Conservation (phyloP, 495 filamentous ascomycete genomes). For the Daldinia decipiens region DNA sequence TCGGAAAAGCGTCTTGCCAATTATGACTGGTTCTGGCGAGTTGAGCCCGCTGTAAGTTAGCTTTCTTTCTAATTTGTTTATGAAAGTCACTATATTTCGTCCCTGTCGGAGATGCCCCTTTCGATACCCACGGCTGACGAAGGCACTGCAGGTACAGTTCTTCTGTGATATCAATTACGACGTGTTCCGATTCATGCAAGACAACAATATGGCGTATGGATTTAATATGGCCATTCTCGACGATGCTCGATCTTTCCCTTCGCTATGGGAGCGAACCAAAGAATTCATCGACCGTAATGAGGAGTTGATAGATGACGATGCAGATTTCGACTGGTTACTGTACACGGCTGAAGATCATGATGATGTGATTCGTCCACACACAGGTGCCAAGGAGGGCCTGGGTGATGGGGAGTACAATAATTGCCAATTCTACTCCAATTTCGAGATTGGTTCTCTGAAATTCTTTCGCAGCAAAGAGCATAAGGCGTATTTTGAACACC, state of each 20-base stretch:
- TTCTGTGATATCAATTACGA: slow-evolving; percentile 77
- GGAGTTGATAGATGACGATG: slow-evolving; percentile 60
- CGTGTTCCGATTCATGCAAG: slow-evolving; percentile 78
- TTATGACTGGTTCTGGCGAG: slow-evolving; percentile 81
- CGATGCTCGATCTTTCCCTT: slow-evolving; percentile 61
- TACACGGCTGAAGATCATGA: slow-evolving; percentile 41
- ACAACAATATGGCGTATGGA: slow-evolving; percentile 77
- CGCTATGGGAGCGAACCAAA: slow-evolving; percentile 59
- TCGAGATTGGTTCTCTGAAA: slow-evolving; percentile 69
- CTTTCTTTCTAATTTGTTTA: slow-evolving; percentile 15
- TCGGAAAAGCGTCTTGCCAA: slow-evolving; percentile 70
- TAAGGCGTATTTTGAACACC: slow-evolving; percentile 65
- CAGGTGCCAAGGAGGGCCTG: slow-evolving; percentile 15
- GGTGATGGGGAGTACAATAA: slow-evolving; percentile 57
- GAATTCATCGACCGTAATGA: slow-evolving; percentile 58
- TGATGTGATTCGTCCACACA: slow-evolving; percentile 23
- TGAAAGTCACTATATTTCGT: slow-evolving; percentile 6
- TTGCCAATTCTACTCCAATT: slow-evolving; percentile 69
- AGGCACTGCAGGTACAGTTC: slow-evolving; percentile 58
- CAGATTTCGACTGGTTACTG: slow-evolving; percentile 62
- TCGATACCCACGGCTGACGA: slow-evolving; percentile 17
- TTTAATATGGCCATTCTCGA: slow-evolving; percentile 67
- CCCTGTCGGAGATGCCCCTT: background rate
- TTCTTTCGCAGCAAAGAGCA: slow-evolving; percentile 68
- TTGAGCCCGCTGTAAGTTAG: slow-evolving; percentile 66